Percentiles rank a stretch among this genome's conserved stretches.
These are phyloP conservation scores for Diaporthe capsici DNA, from an alignment of 2,329 filamentous ascomycete genomes.

Conservation along the genomic window DNA sequence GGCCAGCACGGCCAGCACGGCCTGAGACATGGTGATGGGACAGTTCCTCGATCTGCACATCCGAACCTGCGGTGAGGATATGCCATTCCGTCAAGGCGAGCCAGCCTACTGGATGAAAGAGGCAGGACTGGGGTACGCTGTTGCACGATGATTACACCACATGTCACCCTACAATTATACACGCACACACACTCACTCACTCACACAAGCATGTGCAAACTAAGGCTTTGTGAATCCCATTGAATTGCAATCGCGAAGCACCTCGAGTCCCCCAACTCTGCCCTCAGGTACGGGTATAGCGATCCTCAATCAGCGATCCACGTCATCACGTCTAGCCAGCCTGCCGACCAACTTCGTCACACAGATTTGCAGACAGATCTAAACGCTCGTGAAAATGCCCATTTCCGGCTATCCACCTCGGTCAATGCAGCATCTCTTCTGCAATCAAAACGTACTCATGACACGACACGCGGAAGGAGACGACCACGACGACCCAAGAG, in stretches of 20 bases:
- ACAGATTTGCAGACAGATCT: slow-evolving; percentile 45
- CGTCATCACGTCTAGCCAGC: slow-evolving; percentile 67
- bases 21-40: not conserved
- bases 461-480: slow-evolving; percentile 59
- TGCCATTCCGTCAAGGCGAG: not conserved
- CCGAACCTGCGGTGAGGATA: slow-evolving; percentile 10
- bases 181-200: no score
- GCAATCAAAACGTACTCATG: slow-evolving; percentile 58
- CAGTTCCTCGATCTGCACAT: not conserved
- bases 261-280: slow-evolving; percentile 55
- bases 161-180: not conserved
- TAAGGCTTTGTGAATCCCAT: slow-evolving; percentile 64
- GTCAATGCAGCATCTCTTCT: slow-evolving; percentile 60
- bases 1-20: not conserved
- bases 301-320: slow-evolving; percentile 75
- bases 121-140: not conserved
- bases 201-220: not conserved
- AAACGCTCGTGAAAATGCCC: slow-evolving; percentile 69
- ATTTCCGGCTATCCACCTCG: slow-evolving; percentile 70
- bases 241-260: slow-evolving; percentile 71
- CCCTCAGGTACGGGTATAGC: slow-evolving; percentile 68
- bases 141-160: slow-evolving; percentile 12
- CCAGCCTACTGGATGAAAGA: not conserved
- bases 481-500: slow-evolving; percentile 59
- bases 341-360: slow-evolving; percentile 36